phyloP scores from a whole-genome alignment of 176 grass and related monocot genomes.

The Carex myosuroides region DNA sequence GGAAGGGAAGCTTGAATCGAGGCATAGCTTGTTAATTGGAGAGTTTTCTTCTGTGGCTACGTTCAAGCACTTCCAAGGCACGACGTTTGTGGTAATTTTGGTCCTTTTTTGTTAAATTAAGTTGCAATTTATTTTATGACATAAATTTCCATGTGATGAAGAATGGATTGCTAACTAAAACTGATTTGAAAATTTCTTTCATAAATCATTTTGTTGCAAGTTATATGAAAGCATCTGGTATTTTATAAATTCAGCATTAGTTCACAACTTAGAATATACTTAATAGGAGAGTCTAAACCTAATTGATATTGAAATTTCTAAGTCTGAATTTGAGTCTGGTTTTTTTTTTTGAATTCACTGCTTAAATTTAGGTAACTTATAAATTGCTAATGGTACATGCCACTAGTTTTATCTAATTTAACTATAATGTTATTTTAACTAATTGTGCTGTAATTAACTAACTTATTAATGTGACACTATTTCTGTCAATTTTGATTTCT shows the following conservation, averaged over 20 bases:
- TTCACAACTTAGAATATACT: not conserved
- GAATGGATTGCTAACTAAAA: not conserved
- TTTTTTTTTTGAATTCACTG: no score
- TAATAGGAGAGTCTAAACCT: not conserved
- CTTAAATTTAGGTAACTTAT: no score
- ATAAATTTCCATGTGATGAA: not conserved
- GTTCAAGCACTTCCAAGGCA: conserved; percentile 78
- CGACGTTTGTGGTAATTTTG: conserved; percentile 45
- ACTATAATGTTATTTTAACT: no score
- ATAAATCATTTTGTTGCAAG: not conserved
- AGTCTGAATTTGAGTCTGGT: no score
- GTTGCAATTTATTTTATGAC: not conserved
- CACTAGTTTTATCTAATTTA: no score
- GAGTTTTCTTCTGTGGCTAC: conserved; percentile 60
- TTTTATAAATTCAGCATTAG: not conserved
- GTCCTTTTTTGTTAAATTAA: not conserved
- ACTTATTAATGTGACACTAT: no score
- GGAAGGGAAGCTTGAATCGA: conserved; percentile 18
- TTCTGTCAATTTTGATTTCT: no score
- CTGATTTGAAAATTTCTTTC: not conserved
- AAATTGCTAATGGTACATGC: no score
- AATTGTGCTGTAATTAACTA: no score
- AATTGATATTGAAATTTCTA: no score
- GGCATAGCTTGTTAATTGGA: conserved; percentile 28
- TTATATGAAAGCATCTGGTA: not conserved